Conservation (phyloP, 1,284 basidiomycete species). For the Lentinula novae-zelandiae region DNA sequence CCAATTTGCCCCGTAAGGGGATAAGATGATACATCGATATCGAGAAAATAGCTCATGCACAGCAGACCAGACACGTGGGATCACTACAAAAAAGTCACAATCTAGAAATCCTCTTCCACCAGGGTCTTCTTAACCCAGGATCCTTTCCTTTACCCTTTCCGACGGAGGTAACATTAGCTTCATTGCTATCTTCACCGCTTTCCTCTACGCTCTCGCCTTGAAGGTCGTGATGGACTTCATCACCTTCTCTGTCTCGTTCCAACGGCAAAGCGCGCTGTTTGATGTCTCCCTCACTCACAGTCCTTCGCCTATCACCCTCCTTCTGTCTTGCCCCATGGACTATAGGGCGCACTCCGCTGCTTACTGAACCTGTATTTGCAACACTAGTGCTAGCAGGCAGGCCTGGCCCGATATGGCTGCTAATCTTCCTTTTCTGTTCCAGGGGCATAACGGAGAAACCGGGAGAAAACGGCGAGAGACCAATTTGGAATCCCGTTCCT, state of each 20-base stretch:
- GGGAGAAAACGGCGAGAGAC: conserved; percentile 68
- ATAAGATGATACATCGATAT: neutral
- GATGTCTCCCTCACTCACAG: conserved; percentile 47
- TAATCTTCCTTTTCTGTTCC: conserved; percentile 43
- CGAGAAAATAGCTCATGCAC: neutral
- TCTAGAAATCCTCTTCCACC: neutral
- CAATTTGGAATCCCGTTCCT: conserved; percentile 63
- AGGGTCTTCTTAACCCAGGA: neutral
- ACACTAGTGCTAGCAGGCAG: neutral
- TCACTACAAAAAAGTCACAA: neutral
- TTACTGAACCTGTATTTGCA: conserved; percentile 21
- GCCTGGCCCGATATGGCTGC: conserved; percentile 24
- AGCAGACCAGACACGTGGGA: neutral
- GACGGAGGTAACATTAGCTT: neutral
- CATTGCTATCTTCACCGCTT: neutral
- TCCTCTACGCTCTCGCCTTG: neutral
- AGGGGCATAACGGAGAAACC: conserved; percentile 63
- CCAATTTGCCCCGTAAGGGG: neutral
- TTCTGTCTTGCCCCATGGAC: conserved; percentile 14
- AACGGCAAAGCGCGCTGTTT: conserved; percentile 12
- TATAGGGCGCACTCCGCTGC: conserved; percentile 19
- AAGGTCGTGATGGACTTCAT: neutral
- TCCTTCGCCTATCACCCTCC: conserved; percentile 33
- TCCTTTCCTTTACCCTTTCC: conserved; percentile 4
- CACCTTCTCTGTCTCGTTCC: neutral